These are phyloP conservation scores for Schizopora paradoxa DNA, from an alignment of 1,284 basidiomycete genomes.

Conservation along the genomic window DNA sequence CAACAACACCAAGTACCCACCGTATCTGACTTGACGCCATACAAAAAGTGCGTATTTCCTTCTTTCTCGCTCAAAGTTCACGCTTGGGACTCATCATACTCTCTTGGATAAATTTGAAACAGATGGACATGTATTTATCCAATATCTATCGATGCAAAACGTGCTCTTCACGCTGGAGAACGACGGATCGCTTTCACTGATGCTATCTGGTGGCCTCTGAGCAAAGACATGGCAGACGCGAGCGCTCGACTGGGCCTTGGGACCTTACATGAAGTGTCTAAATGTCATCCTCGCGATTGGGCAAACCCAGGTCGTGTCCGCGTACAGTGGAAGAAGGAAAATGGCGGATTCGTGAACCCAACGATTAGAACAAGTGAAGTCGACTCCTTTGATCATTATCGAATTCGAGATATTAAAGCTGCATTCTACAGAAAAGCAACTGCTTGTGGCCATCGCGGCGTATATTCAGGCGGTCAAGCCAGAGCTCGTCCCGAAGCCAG, in stretches of 20 bases:
- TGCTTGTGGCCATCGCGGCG: slow-evolving; percentile 70
- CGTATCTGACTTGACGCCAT: slow-evolving; percentile 70
- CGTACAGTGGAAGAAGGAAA: slow-evolving; percentile 85
- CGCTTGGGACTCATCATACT: too few relatives aligned
- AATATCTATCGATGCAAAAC: slow-evolving; percentile 95
- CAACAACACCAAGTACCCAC: slow-evolving; percentile 28
- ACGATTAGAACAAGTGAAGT: slow-evolving; percentile 72
- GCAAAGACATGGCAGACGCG: slow-evolving; percentile 86
- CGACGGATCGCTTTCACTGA: slow-evolving; percentile 77
- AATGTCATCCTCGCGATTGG: slow-evolving; percentile 93
- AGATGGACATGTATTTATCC: slow-evolving; percentile 96
- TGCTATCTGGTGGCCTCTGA: slow-evolving; percentile 91
- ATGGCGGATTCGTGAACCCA: slow-evolving; percentile 65
- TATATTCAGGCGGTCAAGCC: slow-evolving; percentile 75
- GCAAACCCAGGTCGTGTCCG: slow-evolving; percentile 92
- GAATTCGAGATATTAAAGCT: background rate
- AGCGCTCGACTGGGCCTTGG: slow-evolving; percentile 72
- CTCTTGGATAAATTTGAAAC: slow-evolving; percentile 11
- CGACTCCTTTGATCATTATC: slow-evolving; percentile 4
- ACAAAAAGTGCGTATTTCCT: slow-evolving; percentile 56
- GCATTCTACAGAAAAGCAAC: slow-evolving; percentile 66
- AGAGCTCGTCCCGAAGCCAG: slow-evolving; percentile 56
- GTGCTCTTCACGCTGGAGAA: slow-evolving; percentile 76
- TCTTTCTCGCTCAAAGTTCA: background rate
- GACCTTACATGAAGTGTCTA: slow-evolving; percentile 82